Evolutionary conservation across 768 basidiomycete genomes (phyloP), one percentile per base, ranked within the genome.

Genomic region (Tephrocybe sp.): DNA sequence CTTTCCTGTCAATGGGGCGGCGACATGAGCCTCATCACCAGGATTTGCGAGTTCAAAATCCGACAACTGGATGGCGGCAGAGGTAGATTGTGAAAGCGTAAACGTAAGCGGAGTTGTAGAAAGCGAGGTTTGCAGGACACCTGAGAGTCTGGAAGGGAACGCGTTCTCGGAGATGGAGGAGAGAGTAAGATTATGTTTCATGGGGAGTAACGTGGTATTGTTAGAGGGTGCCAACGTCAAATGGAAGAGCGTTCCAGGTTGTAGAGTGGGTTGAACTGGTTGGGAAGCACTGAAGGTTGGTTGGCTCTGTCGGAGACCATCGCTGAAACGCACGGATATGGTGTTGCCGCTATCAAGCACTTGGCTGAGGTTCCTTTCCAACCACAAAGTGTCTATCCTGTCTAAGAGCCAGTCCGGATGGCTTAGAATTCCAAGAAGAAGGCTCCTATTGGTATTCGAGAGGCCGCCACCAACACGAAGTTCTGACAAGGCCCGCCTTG

Each of bases 401-500:
- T 64, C 65, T 5, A 42, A 30, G 10, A 34, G 24, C 70, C 70
- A 73, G 15, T 68, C 66, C 9, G 52, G 54, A 50, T 69, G 67
- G 7, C 48, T 52, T 10, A 70, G 33, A 1, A 69, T 62, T 1
- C 71, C 71, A 4, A 57, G 53, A 4, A 73, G 61, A 3, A 71
- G 56, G 38, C 53, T 40, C 8, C 61, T 44, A 52, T 73, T 73
- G 11, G 70, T 73, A 47, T 60, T 62, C 1, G 68, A 46, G 9
- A 45, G 78, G 52, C 86, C n/a, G n/a, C n/a, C 83, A 36, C 85
- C 79, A 50, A 92, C 81, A 50, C 82, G 79, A 75, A 91, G 86
- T 65, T 94, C 92, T 40, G 84, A 81, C 16, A 94, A 69, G 6
- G 91, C 90, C 52, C 88, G 79, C 22, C 84, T 74, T 73, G 91